Percentiles rank a stretch among this genome's conserved stretches.
phyloP scores from a whole-genome alignment of 495 filamentous ascomycete genomes.

The Opeltia flavorubescens region DNA sequence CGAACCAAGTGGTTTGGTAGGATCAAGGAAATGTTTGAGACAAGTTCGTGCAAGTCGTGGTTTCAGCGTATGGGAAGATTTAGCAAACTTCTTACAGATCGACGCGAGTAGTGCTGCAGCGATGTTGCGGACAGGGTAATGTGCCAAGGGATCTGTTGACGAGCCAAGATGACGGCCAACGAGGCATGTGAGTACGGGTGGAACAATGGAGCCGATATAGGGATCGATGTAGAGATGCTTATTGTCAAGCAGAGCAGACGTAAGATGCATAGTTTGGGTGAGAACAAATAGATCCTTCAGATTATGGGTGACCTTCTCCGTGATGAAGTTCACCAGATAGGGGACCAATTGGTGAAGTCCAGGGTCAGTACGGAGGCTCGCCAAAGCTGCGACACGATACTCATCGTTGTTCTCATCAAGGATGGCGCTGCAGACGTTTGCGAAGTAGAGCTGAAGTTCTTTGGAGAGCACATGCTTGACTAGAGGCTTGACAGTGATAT shows the following conservation, averaged over 20 bases:
- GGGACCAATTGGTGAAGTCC: constrained; percentile 89
- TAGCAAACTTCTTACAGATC: constrained; percentile 61
- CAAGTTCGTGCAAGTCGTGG: constrained; percentile 82
- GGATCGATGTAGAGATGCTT: constrained; percentile 71
- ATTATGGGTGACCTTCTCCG: constrained; percentile 85
- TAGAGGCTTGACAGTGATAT: constrained; percentile 67
- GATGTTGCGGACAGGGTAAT: constrained; percentile 72
- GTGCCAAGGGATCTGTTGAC: constrained; percentile 35
- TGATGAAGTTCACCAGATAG: constrained; percentile 89
- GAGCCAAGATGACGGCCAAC: constrained; percentile 69
- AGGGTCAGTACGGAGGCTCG: constrained; percentile 69
- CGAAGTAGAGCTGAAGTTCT: constrained; percentile 93
- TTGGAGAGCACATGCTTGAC: constrained; percentile 94
- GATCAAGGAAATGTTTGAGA: constrained; percentile 80
- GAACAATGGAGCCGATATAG: constrained; percentile 77
- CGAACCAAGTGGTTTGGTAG: constrained; percentile 58
- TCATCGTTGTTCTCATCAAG: constrained; percentile 73
- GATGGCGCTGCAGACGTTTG: constrained; percentile 75
- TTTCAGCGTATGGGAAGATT: constrained; percentile 60
- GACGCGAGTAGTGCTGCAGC: constrained; percentile 63
- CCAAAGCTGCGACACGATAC: constrained; percentile 71
- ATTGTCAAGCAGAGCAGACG: constrained; percentile 71
- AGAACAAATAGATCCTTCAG: constrained; percentile 76
- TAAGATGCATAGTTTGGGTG: constrained; percentile 80
- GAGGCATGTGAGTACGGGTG: constrained; percentile 80